Conservation (phyloP, 306 rosid species). For the Senna tora region DNA sequence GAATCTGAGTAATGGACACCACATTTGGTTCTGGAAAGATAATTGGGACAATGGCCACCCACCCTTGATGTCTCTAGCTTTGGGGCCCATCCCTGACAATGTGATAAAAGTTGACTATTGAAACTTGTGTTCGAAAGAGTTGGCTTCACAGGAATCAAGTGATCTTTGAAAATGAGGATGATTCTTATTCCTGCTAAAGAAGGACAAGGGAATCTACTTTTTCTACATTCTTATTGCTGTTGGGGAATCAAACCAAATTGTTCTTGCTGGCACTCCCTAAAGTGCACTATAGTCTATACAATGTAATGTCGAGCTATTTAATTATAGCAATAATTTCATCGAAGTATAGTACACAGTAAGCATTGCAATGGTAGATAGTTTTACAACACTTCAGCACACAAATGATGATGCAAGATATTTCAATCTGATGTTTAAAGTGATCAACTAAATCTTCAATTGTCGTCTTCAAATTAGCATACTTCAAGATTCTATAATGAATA, state of each 20-base stretch:
- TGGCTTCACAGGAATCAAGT: too few species aligned
- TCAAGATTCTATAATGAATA: background rate
- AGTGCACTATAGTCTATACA: constrained; percentile 12
- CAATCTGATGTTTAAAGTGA: constrained; percentile 9
- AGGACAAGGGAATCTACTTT: too few species aligned
- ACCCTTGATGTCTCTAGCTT: too few species aligned
- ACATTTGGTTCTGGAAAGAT: too few species aligned
- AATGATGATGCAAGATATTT: constrained; percentile 29
- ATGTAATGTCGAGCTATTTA: background rate
- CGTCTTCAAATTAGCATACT: constrained; percentile 29
- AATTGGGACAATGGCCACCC: too few species aligned
- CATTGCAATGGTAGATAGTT: constrained; percentile 10
- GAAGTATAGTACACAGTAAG: background rate
- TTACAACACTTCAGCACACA: constrained; percentile 19
- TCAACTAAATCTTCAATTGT: background rate
- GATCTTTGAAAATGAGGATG: too few species aligned
- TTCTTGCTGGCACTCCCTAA: constrained; percentile 20
- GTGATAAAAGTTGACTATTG: too few species aligned
- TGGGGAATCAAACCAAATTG: constrained; percentile 11
- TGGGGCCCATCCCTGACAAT: too few species aligned
- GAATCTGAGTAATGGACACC: too few species aligned
- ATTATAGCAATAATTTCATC: background rate
- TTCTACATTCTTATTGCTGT: too few species aligned
- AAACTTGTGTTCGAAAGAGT: too few species aligned
- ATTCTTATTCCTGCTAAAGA: too few species aligned